Base-by-base conservation (phyloP, 169 alveolate genomes). In the Cryptosporidium xiaoi region DNA sequence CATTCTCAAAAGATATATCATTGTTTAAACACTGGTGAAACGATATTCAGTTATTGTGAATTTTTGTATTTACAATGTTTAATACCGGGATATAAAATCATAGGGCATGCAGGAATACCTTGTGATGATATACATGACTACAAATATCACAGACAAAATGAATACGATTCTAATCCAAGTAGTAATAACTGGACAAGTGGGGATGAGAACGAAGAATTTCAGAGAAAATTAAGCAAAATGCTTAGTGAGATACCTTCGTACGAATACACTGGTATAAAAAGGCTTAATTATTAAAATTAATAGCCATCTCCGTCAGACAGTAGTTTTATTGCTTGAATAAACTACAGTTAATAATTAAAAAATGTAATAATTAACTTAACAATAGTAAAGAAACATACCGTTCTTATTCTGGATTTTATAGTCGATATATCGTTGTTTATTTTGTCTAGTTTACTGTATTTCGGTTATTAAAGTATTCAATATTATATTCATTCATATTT, bases 1-100 rank as follows among this genome's bases (percentile, higher is more conserved):
- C 44, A 34, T 15, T 56, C 87, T 13, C 87, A 56, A 20, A 77
- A 29, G 46, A 62, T 56, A 18, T 77, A 77, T 27, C 87, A 77
- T 29, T 77, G 87, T n/a, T 62, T 77, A 20, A 77, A 77, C 36
- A 77, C 87, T 24, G 87, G 87, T 18, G 77, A 77, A 29, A 77
- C 87, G 15, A 62, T 77, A 60, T 60, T 29, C 44, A 77, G 87
- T 34, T 77, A 77, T 48, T 77, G 87, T 48, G 87, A 77, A 50
- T 77, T 77, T 40, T 50, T 60, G 8, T 77, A 77, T 48, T 29
- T 77, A 24, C 87, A 77, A 50, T 77, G 87, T 77, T 13, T 77
- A 29, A 60, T 60, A 5, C 77, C 87, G 36, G 60, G 53, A 34
- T 60, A 60, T 27, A 56, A 51, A 27, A 60, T 77, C 2, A 33